phyloP scores from a whole-genome alignment of 352 stramenopile species.

The Phytopythium aichiense region DNA sequence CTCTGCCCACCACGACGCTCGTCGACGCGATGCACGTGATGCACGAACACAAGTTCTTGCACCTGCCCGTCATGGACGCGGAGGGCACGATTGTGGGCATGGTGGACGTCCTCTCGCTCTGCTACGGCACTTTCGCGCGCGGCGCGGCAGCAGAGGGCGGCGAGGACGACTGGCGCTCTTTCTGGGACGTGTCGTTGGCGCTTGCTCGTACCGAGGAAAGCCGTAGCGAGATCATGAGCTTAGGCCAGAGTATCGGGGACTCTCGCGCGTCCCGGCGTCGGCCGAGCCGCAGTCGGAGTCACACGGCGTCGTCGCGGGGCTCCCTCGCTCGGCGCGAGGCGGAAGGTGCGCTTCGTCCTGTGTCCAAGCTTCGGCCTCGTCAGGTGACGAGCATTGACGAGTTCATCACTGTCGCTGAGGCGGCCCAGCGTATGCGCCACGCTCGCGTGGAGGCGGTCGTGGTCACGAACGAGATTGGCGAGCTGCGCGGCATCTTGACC shows the following conservation, averaged over 20 bases:
- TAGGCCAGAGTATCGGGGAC: slow-evolving; percentile 55
- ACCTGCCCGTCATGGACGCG: slow-evolving; percentile 91
- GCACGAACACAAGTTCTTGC: slow-evolving; percentile 97
- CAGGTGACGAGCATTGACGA: slow-evolving; percentile 83
- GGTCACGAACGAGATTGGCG: slow-evolving; percentile 77
- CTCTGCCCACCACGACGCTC: slow-evolving; percentile 90
- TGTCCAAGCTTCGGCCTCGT: slow-evolving; percentile 75
- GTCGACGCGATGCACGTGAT: slow-evolving; percentile 97
- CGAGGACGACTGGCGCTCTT: slow-evolving; percentile 81
- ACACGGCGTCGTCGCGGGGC: slow-evolving; percentile 43
- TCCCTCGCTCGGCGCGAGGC: slow-evolving; percentile 45
- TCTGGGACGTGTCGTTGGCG: slow-evolving; percentile 88
- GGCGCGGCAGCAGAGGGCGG: slow-evolving; percentile 42
- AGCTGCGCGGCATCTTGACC: slow-evolving; percentile 82
- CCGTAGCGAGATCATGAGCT: slow-evolving; percentile 52
- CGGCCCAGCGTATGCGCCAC: slow-evolving; percentile 75
- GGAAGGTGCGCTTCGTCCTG: slow-evolving; percentile 64
- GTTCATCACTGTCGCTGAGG: slow-evolving; percentile 84
- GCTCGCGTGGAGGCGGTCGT: slow-evolving; percentile 83
- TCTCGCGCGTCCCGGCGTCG: slow-evolving; percentile 39
- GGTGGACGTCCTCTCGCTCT: slow-evolving; percentile 86
- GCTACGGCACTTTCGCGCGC: slow-evolving; percentile 84
- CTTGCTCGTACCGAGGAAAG: slow-evolving; percentile 69
- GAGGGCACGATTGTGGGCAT: slow-evolving; percentile 75
- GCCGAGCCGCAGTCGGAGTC: slow-evolving; percentile 31